A percentile compares a stretch with the other conserved stretches of the same genome.
phyloP scores from a whole-genome alignment of 176 grass and related monocot genomes.

The Thalia dealbata region DNA sequence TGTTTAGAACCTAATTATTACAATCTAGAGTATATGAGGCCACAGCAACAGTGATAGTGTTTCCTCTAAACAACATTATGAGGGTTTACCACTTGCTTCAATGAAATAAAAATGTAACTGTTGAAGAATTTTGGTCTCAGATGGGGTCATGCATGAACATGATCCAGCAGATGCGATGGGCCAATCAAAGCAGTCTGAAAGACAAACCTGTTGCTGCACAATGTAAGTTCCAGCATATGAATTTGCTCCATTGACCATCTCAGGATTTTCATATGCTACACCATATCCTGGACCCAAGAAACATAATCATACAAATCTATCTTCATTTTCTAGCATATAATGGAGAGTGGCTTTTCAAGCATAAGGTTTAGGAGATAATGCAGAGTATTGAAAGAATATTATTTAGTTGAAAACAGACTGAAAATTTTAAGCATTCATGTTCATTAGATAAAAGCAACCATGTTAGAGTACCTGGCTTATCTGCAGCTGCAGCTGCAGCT shows the following conservation, averaged over 20 bases:
- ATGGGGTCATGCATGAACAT: constrained; percentile 13
- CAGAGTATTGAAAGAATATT: not conserved
- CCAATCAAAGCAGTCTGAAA: constrained; percentile 12
- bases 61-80: not conserved
- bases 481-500: constrained; percentile 33
- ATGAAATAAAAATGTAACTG: not conserved
- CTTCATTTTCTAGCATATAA: not conserved
- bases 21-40: no score
- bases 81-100: not conserved
- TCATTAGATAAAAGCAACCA: no score
- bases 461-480: constrained; percentile 49
- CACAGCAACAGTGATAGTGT: no score
- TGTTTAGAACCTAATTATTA: no score
- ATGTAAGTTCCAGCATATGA: constrained; percentile 39
- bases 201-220: constrained; percentile 60
- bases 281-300: constrained; percentile 39
- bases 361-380: not conserved
- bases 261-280: constrained; percentile 32
- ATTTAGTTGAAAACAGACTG: no score
- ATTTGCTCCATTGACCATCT: constrained; percentile 30
- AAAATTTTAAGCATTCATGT: no score
- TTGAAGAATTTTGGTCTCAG: not conserved
- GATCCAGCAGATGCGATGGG: not conserved
- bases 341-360: constrained; percentile 7
- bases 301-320: not conserved